Evolutionary conservation across 1,139 yeast species (phyloP), one percentile per base, ranked within the genome.

Genomic region (Suhomyces choctaworum): DNA sequence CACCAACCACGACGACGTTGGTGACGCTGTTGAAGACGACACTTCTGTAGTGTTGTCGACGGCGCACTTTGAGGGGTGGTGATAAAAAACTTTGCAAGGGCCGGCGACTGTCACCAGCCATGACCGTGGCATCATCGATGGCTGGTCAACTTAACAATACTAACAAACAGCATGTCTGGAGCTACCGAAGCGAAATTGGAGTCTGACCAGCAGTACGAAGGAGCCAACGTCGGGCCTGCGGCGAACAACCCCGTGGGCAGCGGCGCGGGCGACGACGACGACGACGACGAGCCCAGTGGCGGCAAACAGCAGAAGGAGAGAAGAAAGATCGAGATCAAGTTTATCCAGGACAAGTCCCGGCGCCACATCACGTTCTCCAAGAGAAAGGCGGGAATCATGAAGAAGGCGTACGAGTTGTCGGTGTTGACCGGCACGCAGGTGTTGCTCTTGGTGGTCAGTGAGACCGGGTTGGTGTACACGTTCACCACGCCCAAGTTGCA

Each of bases 321-420:
- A 66, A 83, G 97, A 67, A 92, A 92, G 66, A 92, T 92, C 58
- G 97, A 92, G 64, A 92, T 92, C 63, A 88, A 89, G 70, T 92
- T 92, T 58, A 92, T 92, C 55, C 96, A 90, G 65, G 97, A 92
- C 64, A 92, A 92, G 67, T 87, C 96, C 21, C 82, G 97, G 62
- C 88, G 98, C 57, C 98, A 92, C 65, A 92, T 92, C 51, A 92
- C 98, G 17, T 92, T 92, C 55, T 87, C 96, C 36, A 92, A 92
- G 70, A 85, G 98, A 64, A 90, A 92, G 66, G 97, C 97, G 27
- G 98, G 98, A 47, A 92, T 92, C 54, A 92, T 92, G 98, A 92
- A 92, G 68, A 92, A 84, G 70, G 98, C 98, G 12, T 92, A 92
- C 65, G 98, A 92, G 62, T 75, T 92, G 48, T 83, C 95, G 16